These are phyloP conservation scores for Arxiozyma heterogenica DNA, from an alignment of 1,139 yeast genomes.

Conservation along the genomic window DNA sequence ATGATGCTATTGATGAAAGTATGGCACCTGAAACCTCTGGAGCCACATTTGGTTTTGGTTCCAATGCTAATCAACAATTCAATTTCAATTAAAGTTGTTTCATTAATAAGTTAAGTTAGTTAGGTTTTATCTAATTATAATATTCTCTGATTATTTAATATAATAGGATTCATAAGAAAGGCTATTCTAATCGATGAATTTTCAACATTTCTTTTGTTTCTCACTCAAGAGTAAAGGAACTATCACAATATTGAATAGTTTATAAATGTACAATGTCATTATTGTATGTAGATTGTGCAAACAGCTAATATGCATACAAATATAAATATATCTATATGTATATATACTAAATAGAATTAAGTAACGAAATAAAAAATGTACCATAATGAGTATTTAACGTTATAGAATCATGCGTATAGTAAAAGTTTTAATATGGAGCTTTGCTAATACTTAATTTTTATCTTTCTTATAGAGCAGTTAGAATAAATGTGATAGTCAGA, in stretches of 20 bases:
- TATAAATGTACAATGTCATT: neutral
- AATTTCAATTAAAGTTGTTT: slow-evolving; percentile 28
- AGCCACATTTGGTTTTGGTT: slow-evolving; percentile 82
- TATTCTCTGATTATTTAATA: neutral
- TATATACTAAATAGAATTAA: too few species aligned
- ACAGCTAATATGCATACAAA: neutral
- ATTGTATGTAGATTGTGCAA: neutral
- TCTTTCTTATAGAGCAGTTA: neutral
- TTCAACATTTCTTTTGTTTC: neutral
- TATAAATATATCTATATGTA: too few species aligned
- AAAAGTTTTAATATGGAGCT: too few species aligned
- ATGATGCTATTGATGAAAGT: slow-evolving; percentile 67
- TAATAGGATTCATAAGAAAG: neutral
- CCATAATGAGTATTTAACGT: neutral
- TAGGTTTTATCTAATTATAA: neutral
- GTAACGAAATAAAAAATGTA: too few species aligned
- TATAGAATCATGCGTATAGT: too few species aligned
- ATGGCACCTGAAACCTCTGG: slow-evolving; percentile 79
- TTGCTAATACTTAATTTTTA: too few species aligned
- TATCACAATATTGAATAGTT: too few species aligned
- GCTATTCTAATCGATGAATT: neutral
- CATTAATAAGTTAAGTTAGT: neutral
- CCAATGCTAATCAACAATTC: slow-evolving; percentile 35
- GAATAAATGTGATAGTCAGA: neutral
- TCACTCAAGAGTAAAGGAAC: neutral